phyloP scores from a whole-genome alignment of 2,329 filamentous ascomycete species.

The Aspergillus proliferans region DNA sequence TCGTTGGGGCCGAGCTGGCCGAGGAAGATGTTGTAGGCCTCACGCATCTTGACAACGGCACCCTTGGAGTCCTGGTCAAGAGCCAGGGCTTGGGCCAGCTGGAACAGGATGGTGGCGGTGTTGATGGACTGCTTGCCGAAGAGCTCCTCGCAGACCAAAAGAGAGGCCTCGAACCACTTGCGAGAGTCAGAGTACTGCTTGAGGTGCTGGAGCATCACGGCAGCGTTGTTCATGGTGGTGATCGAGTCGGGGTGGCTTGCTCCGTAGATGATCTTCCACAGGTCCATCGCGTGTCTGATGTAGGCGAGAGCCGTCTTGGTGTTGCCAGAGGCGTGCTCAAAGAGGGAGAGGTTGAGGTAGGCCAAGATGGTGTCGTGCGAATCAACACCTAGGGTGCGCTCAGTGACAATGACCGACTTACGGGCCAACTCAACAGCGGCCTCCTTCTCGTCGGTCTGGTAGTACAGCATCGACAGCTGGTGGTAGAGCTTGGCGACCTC shows the following conservation, averaged over 20 bases:
- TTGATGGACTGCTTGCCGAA: conserved; percentile 88
- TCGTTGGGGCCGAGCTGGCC: conserved; percentile 79
- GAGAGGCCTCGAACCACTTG: conserved; percentile 91
- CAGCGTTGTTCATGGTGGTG: conserved; percentile 96
- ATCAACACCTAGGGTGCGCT: conserved; percentile 89
- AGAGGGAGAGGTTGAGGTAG: conserved; percentile 91
- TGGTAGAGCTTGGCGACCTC: conserved; percentile 96
- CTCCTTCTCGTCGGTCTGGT: conserved; percentile 95
- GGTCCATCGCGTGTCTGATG: conserved; percentile 82
- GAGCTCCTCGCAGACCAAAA: conserved; percentile 80
- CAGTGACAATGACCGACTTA: conserved; percentile 93
- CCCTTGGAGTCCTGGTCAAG: conserved; percentile 92
- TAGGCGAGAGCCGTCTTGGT: conserved; percentile 82
- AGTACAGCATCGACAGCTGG: conserved; percentile 90
- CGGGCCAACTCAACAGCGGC: conserved; percentile 90
- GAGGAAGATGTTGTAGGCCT: conserved; percentile 94
- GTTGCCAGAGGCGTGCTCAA: conserved; percentile 87
- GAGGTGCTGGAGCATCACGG: conserved; percentile 94
- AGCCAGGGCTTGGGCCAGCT: conserved; percentile 89
- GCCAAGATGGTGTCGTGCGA: conserved; percentile 88
- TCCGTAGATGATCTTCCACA: conserved; percentile 97
- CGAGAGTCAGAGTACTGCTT: conserved; percentile 94
- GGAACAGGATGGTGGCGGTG: conserved; percentile 91
- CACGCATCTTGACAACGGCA: conserved; percentile 87
- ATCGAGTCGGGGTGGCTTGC: conserved; percentile 92